phyloP scores from a whole-genome alignment of 129 eudicot genomes.

The Flaveria bidentis region DNA sequence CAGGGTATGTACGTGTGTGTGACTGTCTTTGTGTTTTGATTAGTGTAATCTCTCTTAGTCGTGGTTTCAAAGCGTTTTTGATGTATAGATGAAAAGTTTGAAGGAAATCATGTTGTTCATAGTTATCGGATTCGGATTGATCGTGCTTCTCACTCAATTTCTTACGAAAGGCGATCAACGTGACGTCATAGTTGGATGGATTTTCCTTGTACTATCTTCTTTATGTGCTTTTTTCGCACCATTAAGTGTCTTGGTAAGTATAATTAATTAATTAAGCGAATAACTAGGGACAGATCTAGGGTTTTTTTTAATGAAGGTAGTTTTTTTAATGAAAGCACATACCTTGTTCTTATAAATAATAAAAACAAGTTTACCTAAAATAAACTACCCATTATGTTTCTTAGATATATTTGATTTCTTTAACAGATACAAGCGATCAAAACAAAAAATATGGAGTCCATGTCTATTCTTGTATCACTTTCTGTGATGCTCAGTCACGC shows the following conservation, averaged over 20 bases:
- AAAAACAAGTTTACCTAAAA: background rate
- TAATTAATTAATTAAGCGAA: background rate
- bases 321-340: background rate
- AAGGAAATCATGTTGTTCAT: slow-evolving; percentile 46
- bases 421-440: slow-evolving; percentile 79
- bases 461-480: slow-evolving; percentile 78
- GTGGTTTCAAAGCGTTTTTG: background rate
- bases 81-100: slow-evolving; percentile 60
- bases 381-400: background rate
- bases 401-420: slow-evolving; percentile 3
- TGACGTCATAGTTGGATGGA: slow-evolving; percentile 77
- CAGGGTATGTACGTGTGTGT: slow-evolving; percentile 39
- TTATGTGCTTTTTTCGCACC: slow-evolving; percentile 88
- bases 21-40: background rate
- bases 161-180: slow-evolving; percentile 45
- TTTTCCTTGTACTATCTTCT: slow-evolving; percentile 67
- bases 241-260: slow-evolving; percentile 70
- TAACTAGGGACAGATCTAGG: background rate
- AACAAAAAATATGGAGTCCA: slow-evolving; percentile 89
- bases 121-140: slow-evolving; percentile 62
- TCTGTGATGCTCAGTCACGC: slow-evolving; percentile 80
- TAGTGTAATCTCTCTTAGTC: background rate
- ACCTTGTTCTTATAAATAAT: background rate
- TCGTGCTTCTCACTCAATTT: slow-evolving; percentile 58
- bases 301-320: background rate